Evolutionary conservation across 2,329 filamentous ascomycete genomes (phyloP), one percentile per base, ranked within the genome.

Genomic region (Xenosphaeropsis pyriputrescens): DNA sequence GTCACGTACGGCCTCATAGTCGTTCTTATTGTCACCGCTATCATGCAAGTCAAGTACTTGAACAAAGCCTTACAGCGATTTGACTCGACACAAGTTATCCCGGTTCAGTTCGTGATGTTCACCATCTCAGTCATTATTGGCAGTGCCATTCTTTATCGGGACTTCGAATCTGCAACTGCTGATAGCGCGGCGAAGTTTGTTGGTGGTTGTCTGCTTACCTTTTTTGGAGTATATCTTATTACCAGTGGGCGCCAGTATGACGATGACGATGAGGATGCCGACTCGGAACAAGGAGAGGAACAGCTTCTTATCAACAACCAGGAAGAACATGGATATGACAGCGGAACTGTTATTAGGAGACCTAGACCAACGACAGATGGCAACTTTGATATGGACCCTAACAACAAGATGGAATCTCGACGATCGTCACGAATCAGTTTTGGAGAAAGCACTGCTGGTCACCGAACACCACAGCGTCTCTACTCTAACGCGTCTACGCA

Each of bases 31-130:
- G 71, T 65, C 34, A 96, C 89, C 1, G 91, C 91, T 6, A 66
- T 98, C 42, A 86, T 96, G 81, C 91, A 98, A 61, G 89, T 98
- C 49, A 89, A 85, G 54, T 98, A 96, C 55, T 73, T 98, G 55
- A 98, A 96, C 62, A 83, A 75, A 37, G 79, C 80, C 1, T 66
- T 98, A 37, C 88, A 95, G 56, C 77, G 84, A 34, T 98, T 96
- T 62, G 85, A 95, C 57, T 94, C 91, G 6, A 98, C 91, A 0
- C 86, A 95, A 56, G 91, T 98, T 48, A 98, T 98, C 45, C 91
- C 91, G 0, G 91, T 91, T 12, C 91, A 98, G 53, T 98, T 98
- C 50, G 91, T 98, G 36, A 73, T 93, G 45, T 98, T 98, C 57
- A 98, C 91, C 0, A 68, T 98, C 6, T 93, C 84, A 5, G 91